A percentile compares a stretch with the other conserved stretches of the same genome.
Evolutionary conservation across 345 rosid genomes (phyloP).

Genomic region (Durio zibethinus): DNA sequence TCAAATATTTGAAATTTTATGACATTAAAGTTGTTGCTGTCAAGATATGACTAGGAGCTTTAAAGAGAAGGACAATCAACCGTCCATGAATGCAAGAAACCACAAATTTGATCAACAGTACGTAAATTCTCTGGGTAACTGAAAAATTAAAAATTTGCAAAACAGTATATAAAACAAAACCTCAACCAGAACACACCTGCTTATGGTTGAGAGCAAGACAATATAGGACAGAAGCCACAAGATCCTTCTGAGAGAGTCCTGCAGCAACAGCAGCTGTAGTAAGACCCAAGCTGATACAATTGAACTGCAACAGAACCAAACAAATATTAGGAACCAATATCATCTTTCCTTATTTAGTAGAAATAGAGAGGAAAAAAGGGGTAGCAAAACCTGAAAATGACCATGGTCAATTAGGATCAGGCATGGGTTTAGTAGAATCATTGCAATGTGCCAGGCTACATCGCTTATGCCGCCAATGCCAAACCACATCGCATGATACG

Average conservation of each 20-base stretch:
- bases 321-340: constrained; percentile 18
- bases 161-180: neutral
- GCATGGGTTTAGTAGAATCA: constrained; percentile 77
- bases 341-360: constrained; percentile 1
- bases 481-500: constrained; percentile 30
- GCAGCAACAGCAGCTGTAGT: constrained; percentile 80
- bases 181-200: constrained; percentile 50
- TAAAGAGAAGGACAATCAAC: neutral
- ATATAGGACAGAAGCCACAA: constrained; percentile 58
- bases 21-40: neutral
- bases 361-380: neutral
- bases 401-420: constrained; percentile 87
- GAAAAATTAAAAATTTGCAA: neutral
- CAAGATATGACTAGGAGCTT: neutral
- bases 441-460: constrained; percentile 66
- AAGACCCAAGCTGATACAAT: constrained; percentile 94
- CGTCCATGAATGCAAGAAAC: neutral
- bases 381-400: constrained; percentile 80
- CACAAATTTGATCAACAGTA: neutral
- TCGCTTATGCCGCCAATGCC: constrained; percentile 31
- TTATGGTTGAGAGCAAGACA: constrained; percentile 91
- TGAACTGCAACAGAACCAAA: constrained; percentile 53
- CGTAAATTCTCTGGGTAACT: neutral
- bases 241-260: constrained; percentile 57
- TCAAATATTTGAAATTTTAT: neutral